phyloP scores from a whole-genome alignment of 345 rosid species.

The Arabis hirsuta region DNA sequence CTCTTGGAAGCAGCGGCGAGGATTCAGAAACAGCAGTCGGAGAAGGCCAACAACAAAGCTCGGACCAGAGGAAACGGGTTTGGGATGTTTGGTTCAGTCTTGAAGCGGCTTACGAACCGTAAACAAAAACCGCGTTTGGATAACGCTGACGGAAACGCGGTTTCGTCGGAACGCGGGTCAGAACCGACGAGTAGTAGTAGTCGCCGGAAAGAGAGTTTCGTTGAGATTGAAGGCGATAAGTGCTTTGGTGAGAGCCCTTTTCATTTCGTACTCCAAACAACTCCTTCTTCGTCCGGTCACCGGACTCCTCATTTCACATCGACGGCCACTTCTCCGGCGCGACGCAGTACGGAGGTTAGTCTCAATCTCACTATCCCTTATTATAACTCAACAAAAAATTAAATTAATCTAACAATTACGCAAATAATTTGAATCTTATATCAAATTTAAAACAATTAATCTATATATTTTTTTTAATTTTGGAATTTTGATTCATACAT shows the following conservation, averaged over 20 bases:
- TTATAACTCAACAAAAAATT: not conserved
- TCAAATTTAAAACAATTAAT: not conserved
- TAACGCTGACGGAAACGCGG: conserved; percentile 28
- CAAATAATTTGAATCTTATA: conserved; percentile 2
- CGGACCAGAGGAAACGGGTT: conserved; percentile 43
- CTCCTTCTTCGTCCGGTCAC: conserved; percentile 56
- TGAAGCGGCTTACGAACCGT: conserved; percentile 56
- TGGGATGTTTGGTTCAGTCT: conserved; percentile 61
- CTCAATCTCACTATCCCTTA: not conserved
- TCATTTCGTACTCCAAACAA: conserved; percentile 59
- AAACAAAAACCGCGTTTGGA: conserved; percentile 44
- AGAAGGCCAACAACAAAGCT: conserved; percentile 39
- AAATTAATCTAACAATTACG: not conserved
- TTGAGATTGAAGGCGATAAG: conserved; percentile 44
- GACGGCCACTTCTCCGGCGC: conserved; percentile 64
- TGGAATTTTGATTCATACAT: too few relatives aligned
- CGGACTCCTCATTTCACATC: conserved; percentile 73
- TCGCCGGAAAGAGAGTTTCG: conserved; percentile 22
- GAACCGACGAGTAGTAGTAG: conserved; percentile 38
- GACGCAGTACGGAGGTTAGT: conserved; percentile 46
- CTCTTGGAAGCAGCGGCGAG: conserved; percentile 80
- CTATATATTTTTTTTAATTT: too few relatives aligned
- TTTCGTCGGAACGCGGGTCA: conserved; percentile 37
- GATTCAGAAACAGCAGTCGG: conserved; percentile 62
- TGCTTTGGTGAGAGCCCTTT: conserved; percentile 72